A percentile compares a stretch with the other conserved stretches of the same genome.
These are phyloP conservation scores for Quercus tomentella DNA, from an alignment of 331 rosid species.

Conservation along the genomic window DNA sequence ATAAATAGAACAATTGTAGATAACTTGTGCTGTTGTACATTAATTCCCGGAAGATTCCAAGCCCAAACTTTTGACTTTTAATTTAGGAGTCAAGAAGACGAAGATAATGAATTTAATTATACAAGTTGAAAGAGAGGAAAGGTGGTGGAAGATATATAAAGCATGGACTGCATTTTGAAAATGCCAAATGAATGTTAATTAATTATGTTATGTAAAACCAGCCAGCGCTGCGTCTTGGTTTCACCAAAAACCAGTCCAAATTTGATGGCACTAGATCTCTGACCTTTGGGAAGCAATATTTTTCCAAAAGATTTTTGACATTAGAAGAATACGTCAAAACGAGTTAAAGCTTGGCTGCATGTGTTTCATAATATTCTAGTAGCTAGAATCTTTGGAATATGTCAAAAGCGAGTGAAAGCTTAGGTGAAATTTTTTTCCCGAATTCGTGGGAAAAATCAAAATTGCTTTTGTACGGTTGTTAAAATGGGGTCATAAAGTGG, in stretches of 20 bases:
- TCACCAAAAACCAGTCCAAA: neutral
- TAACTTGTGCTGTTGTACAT: no score
- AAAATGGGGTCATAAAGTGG: neutral
- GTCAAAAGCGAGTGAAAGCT: slow-evolving; percentile 6
- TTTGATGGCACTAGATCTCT: neutral
- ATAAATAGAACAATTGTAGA: no score
- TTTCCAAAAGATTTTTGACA: neutral
- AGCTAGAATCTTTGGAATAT: neutral
- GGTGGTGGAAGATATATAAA: neutral
- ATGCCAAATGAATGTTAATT: no score
- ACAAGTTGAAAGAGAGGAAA: neutral
- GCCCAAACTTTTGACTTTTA: neutral
- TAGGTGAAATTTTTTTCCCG: neutral
- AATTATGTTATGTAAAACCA: neutral
- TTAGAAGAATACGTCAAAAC: no score
- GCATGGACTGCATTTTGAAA: neutral
- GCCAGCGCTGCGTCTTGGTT: neutral
- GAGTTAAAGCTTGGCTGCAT: neutral
- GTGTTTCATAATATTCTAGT: neutral
- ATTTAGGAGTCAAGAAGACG: neutral
- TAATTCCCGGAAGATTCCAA: neutral
- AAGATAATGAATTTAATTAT: neutral
- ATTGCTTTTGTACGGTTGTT: neutral
- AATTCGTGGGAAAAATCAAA: neutral
- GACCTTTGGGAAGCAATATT: neutral